phyloP scores from a whole-genome alignment of 345 rosid species.

The Microthlaspi erraticum region DNA sequence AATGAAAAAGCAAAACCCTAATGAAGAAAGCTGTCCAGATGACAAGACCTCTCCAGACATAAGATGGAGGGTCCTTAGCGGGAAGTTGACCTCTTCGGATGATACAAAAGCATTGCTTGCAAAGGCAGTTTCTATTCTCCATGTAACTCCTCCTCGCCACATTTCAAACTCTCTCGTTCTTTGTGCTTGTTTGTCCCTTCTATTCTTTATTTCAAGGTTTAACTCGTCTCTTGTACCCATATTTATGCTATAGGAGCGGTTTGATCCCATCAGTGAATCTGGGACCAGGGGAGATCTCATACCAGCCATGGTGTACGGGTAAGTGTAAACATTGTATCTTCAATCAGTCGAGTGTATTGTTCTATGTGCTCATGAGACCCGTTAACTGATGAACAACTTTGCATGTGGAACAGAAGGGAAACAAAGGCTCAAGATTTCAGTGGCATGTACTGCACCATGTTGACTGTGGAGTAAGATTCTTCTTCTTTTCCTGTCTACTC shows the following conservation, averaged over 20 bases:
- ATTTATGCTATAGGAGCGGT: slow-evolving; percentile 62
- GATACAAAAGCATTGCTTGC: slow-evolving; percentile 59
- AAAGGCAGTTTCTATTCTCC: slow-evolving; percentile 77
- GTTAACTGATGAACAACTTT: slow-evolving; percentile 14
- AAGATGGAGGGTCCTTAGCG: slow-evolving; percentile 89
- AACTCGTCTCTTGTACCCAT: slow-evolving; percentile 26
- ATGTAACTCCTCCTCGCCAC: slow-evolving; percentile 52
- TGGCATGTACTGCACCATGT: slow-evolving; percentile 85
- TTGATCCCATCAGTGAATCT: slow-evolving; percentile 81
- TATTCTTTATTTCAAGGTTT: slow-evolving; percentile 1
- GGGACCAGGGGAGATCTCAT: slow-evolving; percentile 72
- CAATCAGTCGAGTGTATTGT: slow-evolving; percentile 2
- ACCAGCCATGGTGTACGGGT: slow-evolving; percentile 89
- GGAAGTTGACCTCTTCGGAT: slow-evolving; percentile 55
- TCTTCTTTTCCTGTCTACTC: neutral
- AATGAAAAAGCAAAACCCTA: slow-evolving; percentile 48
- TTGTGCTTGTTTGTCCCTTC: slow-evolving; percentile 1
- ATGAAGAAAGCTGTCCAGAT: slow-evolving; percentile 47
- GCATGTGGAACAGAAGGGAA: slow-evolving; percentile 54
- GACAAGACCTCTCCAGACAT: slow-evolving; percentile 53
- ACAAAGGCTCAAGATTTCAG: slow-evolving; percentile 72
- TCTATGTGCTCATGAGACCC: neutral
- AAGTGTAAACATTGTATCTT: slow-evolving; percentile 39
- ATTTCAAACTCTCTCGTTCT: neutral
- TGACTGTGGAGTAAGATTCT: slow-evolving; percentile 77